Evolutionary conservation across 1,284 basidiomycete genomes (phyloP).

Genomic region (Ganoderma leucocontextum): DNA sequence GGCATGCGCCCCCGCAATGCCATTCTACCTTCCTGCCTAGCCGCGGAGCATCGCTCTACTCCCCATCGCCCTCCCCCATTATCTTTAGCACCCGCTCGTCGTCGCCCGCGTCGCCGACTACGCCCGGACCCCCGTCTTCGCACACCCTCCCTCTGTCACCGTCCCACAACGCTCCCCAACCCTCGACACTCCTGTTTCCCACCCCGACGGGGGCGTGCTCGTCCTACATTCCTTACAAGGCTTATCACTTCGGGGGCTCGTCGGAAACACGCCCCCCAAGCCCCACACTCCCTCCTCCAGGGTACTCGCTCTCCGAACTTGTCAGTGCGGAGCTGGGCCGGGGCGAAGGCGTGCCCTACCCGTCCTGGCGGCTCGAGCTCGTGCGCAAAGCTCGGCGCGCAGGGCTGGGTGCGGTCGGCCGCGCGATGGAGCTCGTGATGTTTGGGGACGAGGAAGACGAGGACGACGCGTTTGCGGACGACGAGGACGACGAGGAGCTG

Average conservation of each 20-base stretch:
- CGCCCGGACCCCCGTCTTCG: slow-evolving; percentile 15
- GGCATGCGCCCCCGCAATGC: slow-evolving; percentile 52
- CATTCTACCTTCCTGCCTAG: slow-evolving; percentile 54
- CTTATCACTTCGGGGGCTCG: slow-evolving; percentile 8
- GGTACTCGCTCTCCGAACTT: background rate
- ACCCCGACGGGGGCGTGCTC: background rate
- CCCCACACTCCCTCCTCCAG: background rate
- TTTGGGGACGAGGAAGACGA: slow-evolving; percentile 43
- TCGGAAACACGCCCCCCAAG: background rate
- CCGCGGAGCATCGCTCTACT: slow-evolving; percentile 24
- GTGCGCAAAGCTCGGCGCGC: slow-evolving; percentile 58
- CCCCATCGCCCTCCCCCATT: slow-evolving; percentile 24
- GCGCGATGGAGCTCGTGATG: slow-evolving; percentile 57
- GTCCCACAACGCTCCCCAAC: background rate
- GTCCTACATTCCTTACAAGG: slow-evolving; percentile 4
- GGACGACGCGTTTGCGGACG: slow-evolving; percentile 1
- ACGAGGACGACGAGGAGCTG: slow-evolving; percentile 9
- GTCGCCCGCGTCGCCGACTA: slow-evolving; percentile 24
- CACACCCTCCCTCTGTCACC: slow-evolving; percentile 22
- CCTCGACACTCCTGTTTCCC: background rate
- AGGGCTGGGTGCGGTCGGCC: slow-evolving; percentile 61
- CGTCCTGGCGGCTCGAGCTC: slow-evolving; percentile 65
- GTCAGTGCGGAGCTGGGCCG: background rate
- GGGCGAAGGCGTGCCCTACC: slow-evolving; percentile 55
- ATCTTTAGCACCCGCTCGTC: slow-evolving; percentile 29